Evolutionary conservation across 208 protist genomes (phyloP).

Genomic region (Wallacemonas collosoma): DNA sequence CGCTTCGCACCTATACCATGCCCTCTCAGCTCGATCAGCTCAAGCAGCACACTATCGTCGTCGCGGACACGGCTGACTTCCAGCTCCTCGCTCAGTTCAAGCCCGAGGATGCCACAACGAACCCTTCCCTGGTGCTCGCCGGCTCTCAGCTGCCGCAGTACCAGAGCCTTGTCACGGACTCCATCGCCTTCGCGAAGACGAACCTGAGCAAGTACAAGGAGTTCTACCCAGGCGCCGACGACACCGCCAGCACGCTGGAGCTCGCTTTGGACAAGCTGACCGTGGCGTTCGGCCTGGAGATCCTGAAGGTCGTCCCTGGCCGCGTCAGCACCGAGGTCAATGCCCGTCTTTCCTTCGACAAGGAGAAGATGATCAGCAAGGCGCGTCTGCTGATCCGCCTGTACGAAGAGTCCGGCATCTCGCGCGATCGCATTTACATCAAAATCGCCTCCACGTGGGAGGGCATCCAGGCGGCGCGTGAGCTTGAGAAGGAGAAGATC

Average conservation of each 20-base stretch:
- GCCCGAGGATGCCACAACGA: conserved; percentile 97
- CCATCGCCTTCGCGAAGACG: conserved; percentile 91
- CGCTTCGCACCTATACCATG: conserved; percentile 27
- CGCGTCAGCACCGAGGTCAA: conserved; percentile 98
- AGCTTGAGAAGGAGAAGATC: conserved; percentile 96
- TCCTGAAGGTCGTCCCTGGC: conserved; percentile 97
- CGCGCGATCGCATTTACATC: conserved; percentile 93
- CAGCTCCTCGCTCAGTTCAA: conserved; percentile 91
- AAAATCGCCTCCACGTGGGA: conserved; percentile 99
- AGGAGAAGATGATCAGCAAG: conserved; percentile 92
- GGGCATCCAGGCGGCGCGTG: conserved; percentile 93
- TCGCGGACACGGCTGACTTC: conserved; percentile 98
- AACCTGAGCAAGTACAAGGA: conserved; percentile 51
- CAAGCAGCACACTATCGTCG: conserved; percentile 79
- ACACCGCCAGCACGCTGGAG: conserved; percentile 58
- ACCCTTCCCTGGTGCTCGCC: conserved; percentile 95
- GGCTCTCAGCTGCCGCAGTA: conserved; percentile 93
- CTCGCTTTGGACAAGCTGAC: conserved; percentile 89
- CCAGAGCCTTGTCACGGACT: conserved; percentile 79
- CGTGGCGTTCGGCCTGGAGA: conserved; percentile 97
- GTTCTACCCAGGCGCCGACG: conserved; percentile 36
- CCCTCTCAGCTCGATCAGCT: conserved; percentile 70
- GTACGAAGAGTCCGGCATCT: conserved; percentile 94
- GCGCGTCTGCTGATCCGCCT: conserved; percentile 92
- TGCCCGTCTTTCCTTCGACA: conserved; percentile 97